phyloP scores from a whole-genome alignment of 2,329 filamentous ascomycete genomes.

The Aspergillus neotritici region DNA sequence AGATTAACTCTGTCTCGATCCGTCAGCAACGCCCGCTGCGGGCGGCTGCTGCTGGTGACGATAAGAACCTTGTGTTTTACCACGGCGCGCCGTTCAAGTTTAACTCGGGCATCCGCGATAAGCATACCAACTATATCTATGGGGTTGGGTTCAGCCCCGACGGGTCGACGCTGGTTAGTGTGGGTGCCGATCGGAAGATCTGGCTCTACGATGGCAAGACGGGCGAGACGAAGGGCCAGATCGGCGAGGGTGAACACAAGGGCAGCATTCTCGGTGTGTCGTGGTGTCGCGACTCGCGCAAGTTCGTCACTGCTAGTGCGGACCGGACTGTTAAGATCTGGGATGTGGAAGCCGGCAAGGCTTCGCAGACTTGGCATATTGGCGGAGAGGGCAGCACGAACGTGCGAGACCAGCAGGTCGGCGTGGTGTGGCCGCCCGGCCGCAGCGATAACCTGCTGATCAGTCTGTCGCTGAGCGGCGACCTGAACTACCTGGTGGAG shows the following conservation, averaged over 20 bases:
- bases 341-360: slow-evolving; percentile 76
- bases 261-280: slow-evolving; percentile 90
- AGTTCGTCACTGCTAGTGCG: slow-evolving; percentile 83
- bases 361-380: slow-evolving; percentile 76
- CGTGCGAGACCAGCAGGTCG: slow-evolving; percentile 83
- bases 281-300: slow-evolving; percentile 81
- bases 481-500: slow-evolving; percentile 80
- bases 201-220: slow-evolving; percentile 97
- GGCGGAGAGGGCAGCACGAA: slow-evolving; percentile 67
- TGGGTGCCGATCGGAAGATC: slow-evolving; percentile 86
- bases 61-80: slow-evolving; percentile 83
- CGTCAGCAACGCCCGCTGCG: slow-evolving; percentile 84
- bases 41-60: slow-evolving; percentile 86
- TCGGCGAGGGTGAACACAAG: slow-evolving; percentile 70
- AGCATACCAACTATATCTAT: slow-evolving; percentile 85
- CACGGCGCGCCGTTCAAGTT: slow-evolving; percentile 96
- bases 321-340: slow-evolving; percentile 94
- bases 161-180: slow-evolving; percentile 72
- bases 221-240: slow-evolving; percentile 69
- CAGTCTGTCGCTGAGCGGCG: slow-evolving; percentile 79
- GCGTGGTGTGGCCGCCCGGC: slow-evolving; percentile 81
- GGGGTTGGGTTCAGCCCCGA: slow-evolving; percentile 87
- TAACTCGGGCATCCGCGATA: slow-evolving; percentile 68
- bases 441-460: slow-evolving; percentile 82
- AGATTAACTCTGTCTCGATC: slow-evolving; percentile 86